These are phyloP conservation scores for Melocanna baccifera DNA, from an alignment of 176 grass and related monocot species.

Conservation along the genomic window DNA sequence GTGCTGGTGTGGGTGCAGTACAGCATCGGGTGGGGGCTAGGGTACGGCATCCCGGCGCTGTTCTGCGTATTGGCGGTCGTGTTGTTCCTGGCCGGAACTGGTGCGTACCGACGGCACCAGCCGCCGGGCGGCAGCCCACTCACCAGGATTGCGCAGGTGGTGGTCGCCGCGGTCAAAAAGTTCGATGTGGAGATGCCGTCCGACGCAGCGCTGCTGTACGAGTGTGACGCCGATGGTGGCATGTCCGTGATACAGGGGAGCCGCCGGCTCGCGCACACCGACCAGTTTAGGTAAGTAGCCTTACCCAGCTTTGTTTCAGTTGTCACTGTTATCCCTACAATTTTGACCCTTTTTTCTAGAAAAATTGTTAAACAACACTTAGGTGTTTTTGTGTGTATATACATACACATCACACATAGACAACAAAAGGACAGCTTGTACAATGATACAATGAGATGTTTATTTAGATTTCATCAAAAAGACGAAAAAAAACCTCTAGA, in stretches of 20 bases:
- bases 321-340: not conserved
- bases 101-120: slow-evolving; percentile 27
- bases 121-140: slow-evolving; percentile 39
- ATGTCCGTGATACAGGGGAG: slow-evolving; percentile 58
- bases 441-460: too few relatives aligned
- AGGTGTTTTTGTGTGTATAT: too few relatives aligned
- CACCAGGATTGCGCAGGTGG: slow-evolving; percentile 53
- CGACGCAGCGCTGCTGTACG: slow-evolving; percentile 33
- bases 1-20: slow-evolving; percentile 59
- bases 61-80: slow-evolving; percentile 22
- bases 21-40: slow-evolving; percentile 39
- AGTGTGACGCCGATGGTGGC: slow-evolving; percentile 30
- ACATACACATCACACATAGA: too few relatives aligned
- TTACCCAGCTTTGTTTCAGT: not conserved
- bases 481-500: too few relatives aligned
- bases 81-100: slow-evolving; percentile 23
- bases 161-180: slow-evolving; percentile 40
- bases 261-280: slow-evolving; percentile 51
- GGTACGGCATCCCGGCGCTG: slow-evolving; percentile 41
- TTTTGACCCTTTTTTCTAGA: too few relatives aligned
- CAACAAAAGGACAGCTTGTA: too few relatives aligned
- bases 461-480: too few relatives aligned
- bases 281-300: slow-evolving; percentile 41
- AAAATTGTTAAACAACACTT: too few relatives aligned
- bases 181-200: slow-evolving; percentile 5